These are phyloP conservation scores for Calonectria honghensis DNA, from an alignment of 2,329 filamentous ascomycete species.

Conservation along the genomic window DNA sequence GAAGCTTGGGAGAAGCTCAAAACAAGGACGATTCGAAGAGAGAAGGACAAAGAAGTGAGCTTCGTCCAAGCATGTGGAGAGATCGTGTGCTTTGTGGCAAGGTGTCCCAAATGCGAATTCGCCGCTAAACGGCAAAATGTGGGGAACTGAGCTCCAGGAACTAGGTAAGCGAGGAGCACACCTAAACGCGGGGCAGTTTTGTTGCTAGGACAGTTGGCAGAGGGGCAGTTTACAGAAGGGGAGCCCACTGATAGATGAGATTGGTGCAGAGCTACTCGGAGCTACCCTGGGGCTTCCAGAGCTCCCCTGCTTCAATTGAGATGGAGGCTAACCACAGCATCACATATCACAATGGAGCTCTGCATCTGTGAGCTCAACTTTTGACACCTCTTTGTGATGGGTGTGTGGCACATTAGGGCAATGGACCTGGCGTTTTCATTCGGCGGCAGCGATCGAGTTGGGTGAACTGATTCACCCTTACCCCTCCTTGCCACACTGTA, in stretches of 20 bases:
- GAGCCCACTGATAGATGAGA: conserved; percentile 38
- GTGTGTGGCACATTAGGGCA: conserved; percentile 37
- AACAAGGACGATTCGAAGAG: conserved; percentile 45
- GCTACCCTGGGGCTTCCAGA: conserved; percentile 10
- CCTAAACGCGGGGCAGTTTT: conserved; percentile 53
- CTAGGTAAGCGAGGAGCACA: conserved; percentile 30
- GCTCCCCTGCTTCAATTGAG: conserved; percentile 18
- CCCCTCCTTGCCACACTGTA: conserved; percentile 31
- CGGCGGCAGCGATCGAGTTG: conserved; percentile 2
- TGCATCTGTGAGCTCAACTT: neutral
- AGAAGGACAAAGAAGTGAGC: conserved; percentile 43
- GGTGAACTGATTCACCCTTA: conserved; percentile 39
- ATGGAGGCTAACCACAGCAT: neutral
- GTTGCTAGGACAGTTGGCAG: conserved; percentile 19
- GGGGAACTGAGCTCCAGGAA: conserved; percentile 53
- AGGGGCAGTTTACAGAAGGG: conserved; percentile 36
- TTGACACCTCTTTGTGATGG: conserved; percentile 3
- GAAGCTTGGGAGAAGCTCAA: conserved; percentile 46
- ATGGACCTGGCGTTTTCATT: conserved; percentile 31
- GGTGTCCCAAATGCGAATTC: conserved; percentile 58
- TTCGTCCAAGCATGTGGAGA: conserved; percentile 50
- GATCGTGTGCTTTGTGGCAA: conserved; percentile 60
- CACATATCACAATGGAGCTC: neutral
- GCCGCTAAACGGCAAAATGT: conserved; percentile 51
- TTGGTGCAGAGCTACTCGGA: conserved; percentile 26